Conservation (phyloP, 495 filamentous ascomycete species). For the Penicillium mononematosum region DNA sequence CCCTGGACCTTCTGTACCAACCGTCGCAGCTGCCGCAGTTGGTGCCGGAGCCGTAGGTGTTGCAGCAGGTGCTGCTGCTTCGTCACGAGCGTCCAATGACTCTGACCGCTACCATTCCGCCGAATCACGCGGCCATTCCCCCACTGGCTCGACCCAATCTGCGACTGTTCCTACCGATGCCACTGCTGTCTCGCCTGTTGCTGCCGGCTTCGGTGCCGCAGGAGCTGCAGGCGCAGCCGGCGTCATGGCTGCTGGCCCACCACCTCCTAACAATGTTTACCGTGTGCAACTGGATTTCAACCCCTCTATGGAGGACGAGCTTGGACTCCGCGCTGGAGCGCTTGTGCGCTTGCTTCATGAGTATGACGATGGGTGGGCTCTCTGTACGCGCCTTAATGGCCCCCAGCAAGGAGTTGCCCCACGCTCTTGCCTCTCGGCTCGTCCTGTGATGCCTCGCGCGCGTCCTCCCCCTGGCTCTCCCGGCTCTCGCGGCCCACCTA, state of each 20-base stretch:
- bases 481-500: constrained; percentile 48
- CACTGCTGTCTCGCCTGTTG: constrained; percentile 33
- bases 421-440: constrained; percentile 87
- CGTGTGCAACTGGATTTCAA: constrained; percentile 95
- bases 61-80: constrained; percentile 32
- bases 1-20: constrained; percentile 25
- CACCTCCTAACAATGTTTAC: constrained; percentile 60
- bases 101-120: constrained; percentile 27
- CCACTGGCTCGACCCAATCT: constrained; percentile 6
- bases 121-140: constrained; percentile 19
- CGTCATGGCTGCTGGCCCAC: constrained; percentile 28
- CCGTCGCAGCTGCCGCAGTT: constrained; percentile 35
- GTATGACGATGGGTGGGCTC: constrained; percentile 98
- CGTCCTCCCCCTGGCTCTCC: constrained; percentile 51
- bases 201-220: constrained; percentile 30
- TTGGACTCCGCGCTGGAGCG: constrained; percentile 74
- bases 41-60: constrained; percentile 42
- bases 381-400: constrained; percentile 87
- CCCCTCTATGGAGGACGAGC: constrained; percentile 88
- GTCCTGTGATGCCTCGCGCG: constrained; percentile 83
- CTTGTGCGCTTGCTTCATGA: constrained; percentile 88
- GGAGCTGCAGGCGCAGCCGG: constrained; percentile 27
- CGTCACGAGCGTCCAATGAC: constrained; percentile 37
- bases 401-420: constrained; percentile 91
- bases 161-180: constrained; percentile 20